These are phyloP conservation scores for Thelonectria blattea DNA, from an alignment of 2,329 filamentous ascomycete genomes.

Conservation along the genomic window DNA sequence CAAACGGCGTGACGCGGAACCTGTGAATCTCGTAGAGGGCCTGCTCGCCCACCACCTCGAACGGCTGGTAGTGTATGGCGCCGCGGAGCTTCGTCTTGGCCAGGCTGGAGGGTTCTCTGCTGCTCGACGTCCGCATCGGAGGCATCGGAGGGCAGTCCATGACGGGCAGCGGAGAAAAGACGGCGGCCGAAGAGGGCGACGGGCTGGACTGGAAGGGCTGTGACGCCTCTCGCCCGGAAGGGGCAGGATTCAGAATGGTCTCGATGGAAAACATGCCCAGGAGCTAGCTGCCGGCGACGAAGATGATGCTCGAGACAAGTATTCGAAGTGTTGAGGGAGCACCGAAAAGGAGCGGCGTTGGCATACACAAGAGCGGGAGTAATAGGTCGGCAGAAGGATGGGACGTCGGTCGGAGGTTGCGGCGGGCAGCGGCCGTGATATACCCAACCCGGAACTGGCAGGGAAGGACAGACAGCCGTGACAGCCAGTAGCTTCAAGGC, in stretches of 20 bases:
- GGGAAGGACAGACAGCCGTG: constrained; percentile 33
- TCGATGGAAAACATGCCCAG: constrained; percentile 67
- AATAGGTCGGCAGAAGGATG: constrained; percentile 26
- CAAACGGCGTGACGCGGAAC: constrained; percentile 71
- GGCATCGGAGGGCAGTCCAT: constrained; percentile 24
- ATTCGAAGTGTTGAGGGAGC: constrained; percentile 3
- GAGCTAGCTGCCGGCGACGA: constrained; percentile 22
- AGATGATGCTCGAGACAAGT: constrained; percentile 3
- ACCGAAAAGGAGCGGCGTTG: constrained; percentile 3
- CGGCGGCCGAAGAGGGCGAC: constrained; percentile 26
- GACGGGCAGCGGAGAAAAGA: constrained; percentile 12
- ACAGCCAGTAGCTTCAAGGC: constrained; percentile 31
- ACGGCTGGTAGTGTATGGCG: constrained; percentile 74
- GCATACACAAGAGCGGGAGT: constrained; percentile 21
- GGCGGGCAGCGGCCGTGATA: constrained; percentile 39
- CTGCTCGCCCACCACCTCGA: constrained; percentile 67
- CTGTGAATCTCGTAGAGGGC: constrained; percentile 63
- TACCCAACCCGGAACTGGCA: constrained; percentile 33
- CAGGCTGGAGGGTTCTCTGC: constrained; percentile 53
- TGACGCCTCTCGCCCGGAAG: constrained; percentile 48
- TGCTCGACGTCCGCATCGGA: constrained; percentile 35
- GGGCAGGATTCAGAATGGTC: constrained; percentile 69
- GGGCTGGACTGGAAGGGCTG: constrained; percentile 49
- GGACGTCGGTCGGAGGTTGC: constrained; percentile 33
- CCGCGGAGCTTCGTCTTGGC: constrained; percentile 69